These are phyloP conservation scores for Sungouiozyma intestinalis DNA, from an alignment of 805 yeast genomes.

Conservation along the genomic window DNA sequence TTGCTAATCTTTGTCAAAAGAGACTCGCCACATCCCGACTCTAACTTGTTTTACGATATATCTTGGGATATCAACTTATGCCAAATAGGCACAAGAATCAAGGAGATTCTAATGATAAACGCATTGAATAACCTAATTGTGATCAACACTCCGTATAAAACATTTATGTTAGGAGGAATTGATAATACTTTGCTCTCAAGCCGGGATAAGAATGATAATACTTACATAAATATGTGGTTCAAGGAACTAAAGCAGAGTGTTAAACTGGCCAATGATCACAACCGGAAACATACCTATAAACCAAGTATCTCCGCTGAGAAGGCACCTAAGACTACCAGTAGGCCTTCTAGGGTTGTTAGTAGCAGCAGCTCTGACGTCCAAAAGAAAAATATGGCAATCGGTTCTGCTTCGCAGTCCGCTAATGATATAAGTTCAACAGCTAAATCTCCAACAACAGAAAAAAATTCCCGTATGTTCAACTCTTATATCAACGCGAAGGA, in stretches of 20 bases:
- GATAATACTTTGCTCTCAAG: conserved; percentile 37
- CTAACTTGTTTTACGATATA: conserved; percentile 34
- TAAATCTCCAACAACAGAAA: not conserved
- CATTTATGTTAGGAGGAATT: conserved; percentile 31
- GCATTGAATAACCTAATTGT: conserved; percentile 35
- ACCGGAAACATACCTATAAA: conserved; percentile 2
- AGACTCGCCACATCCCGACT: conserved; percentile 24
- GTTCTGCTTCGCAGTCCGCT: conserved; percentile 3
- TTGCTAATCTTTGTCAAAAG: conserved; percentile 41
- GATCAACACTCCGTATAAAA: conserved; percentile 42
- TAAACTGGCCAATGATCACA: conserved; percentile 34
- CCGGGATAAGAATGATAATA: conserved; percentile 35
- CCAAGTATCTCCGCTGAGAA: not conserved
- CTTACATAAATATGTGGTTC: conserved; percentile 38
- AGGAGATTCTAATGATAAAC: conserved; percentile 45
- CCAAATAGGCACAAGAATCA: conserved; percentile 43
- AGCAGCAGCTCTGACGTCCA: not conserved
- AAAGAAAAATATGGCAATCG: not conserved
- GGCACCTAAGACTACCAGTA: not conserved
- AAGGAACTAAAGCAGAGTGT: conserved; percentile 41
- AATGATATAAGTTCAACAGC: conserved; percentile 4
- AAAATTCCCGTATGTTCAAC: conserved; percentile 23
- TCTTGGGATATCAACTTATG: conserved; percentile 45
- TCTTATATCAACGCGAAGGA: conserved; percentile 22
- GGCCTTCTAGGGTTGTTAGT: not conserved